Percentiles rank a stretch among this genome's conserved stretches.
These are phyloP conservation scores for Claviceps fusiformis DNA, from an alignment of 2,329 filamentous ascomycete species.

Conservation along the genomic window DNA sequence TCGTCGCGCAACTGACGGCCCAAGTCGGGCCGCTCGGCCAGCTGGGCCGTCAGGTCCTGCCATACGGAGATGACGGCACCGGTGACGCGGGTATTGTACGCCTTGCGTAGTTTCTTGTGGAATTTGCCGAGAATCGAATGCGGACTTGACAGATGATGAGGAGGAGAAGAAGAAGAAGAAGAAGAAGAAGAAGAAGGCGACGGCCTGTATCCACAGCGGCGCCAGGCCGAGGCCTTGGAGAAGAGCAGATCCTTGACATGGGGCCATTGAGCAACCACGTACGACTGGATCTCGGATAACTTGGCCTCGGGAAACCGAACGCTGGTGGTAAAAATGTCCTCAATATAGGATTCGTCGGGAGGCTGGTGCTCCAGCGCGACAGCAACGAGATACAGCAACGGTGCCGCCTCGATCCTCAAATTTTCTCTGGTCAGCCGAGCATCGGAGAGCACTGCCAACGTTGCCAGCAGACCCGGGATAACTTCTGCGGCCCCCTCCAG, in stretches of 20 bases:
- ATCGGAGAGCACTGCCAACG: slow-evolving; percentile 19
- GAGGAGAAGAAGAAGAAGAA: neutral
- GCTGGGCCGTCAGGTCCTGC: slow-evolving; percentile 16
- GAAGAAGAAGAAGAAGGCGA: no score
- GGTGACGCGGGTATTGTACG: slow-evolving; percentile 17
- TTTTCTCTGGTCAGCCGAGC: slow-evolving; percentile 7
- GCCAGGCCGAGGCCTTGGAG: slow-evolving; percentile 12
- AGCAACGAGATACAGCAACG: slow-evolving; percentile 17
- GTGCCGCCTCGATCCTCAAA: slow-evolving; percentile 12
- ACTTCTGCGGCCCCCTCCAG: slow-evolving; percentile 13
- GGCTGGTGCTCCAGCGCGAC: slow-evolving; percentile 10
- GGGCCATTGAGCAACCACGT: slow-evolving; percentile 18
- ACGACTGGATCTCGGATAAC: slow-evolving; percentile 11
- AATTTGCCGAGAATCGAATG: slow-evolving; percentile 7
- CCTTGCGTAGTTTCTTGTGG: slow-evolving; percentile 17
- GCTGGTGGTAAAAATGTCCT: slow-evolving; percentile 8
- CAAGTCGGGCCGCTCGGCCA: slow-evolving; percentile 14
- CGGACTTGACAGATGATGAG: no score
- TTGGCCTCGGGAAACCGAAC: slow-evolving; percentile 10
- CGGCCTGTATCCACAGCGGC: slow-evolving; percentile 5
- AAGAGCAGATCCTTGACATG: slow-evolving; percentile 12
- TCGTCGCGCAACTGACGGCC: slow-evolving; percentile 17
- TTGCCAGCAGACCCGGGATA: slow-evolving; percentile 20
- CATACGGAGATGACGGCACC: slow-evolving; percentile 19
- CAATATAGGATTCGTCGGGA: slow-evolving; percentile 10